Percentiles rank a stretch among this genome's conserved stretches.
Conservation (phyloP, 2,329 filamentous ascomycete genomes). For the Hymenoscyphus albidus region DNA sequence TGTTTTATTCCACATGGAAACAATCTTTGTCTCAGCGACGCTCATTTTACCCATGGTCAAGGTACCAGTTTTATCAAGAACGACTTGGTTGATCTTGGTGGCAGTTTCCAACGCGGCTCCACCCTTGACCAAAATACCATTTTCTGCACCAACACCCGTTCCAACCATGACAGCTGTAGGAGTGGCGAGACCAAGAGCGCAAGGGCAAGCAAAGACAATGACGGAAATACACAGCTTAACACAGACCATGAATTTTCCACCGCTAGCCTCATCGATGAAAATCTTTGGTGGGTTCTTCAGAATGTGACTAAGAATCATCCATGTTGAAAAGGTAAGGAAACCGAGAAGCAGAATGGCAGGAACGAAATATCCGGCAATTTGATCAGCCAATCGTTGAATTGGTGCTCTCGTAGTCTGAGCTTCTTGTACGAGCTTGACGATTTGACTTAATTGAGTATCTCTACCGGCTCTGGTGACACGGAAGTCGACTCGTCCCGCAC, state of each 20-base stretch:
- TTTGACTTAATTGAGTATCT: constrained; percentile 95
- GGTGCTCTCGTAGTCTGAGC: constrained; percentile 92
- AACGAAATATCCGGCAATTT: constrained; percentile 89
- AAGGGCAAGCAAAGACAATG: constrained; percentile 96
- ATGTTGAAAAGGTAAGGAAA: constrained; percentile 76
- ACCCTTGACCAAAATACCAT: constrained; percentile 97
- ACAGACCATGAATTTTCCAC: constrained; percentile 93
- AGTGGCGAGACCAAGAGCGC: constrained; percentile 90
- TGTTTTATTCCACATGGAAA: constrained; percentile 63
- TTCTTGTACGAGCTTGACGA: constrained; percentile 96
- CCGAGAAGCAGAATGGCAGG: constrained; percentile 84
- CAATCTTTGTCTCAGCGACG: constrained; percentile 68
- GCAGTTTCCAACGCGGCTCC: constrained; percentile 87
- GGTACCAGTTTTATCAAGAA: constrained; percentile 95
- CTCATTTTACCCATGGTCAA: constrained; percentile 95
- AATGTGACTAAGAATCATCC: constrained; percentile 93
- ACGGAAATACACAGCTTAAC: constrained; percentile 97
- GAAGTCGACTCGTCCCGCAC: constrained; percentile 86
- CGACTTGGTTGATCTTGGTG: constrained; percentile 83
- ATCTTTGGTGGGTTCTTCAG: constrained; percentile 81
- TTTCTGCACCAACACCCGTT: constrained; percentile 91
- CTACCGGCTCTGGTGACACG: constrained; percentile 87
- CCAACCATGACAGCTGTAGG: constrained; percentile 99
- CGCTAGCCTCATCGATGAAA: constrained; percentile 74
- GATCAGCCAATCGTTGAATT: constrained; percentile 89